Conservation (phyloP, 331 rosid genomes). For the Malus hybrid region DNA sequence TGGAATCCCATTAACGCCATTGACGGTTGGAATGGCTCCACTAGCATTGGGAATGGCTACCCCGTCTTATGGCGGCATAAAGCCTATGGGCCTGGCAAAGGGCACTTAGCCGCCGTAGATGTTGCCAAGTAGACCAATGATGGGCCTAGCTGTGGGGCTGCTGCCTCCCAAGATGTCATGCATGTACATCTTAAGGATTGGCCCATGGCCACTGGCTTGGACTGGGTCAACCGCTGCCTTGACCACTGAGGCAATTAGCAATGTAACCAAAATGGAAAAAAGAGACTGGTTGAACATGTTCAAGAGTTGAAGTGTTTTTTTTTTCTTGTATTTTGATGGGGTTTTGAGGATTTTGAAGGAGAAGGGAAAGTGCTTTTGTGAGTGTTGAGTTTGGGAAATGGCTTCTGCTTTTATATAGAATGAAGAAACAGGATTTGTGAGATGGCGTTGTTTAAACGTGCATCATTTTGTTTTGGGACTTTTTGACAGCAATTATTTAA, state of each 20-base stretch:
- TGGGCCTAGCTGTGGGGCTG: slow-evolving; percentile 69
- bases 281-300: slow-evolving; percentile 24
- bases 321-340: background rate
- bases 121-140: slow-evolving; percentile 65
- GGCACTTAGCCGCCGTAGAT: slow-evolving; percentile 80
- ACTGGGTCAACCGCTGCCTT: slow-evolving; percentile 38
- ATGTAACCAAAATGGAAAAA: slow-evolving; percentile 15
- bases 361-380: background rate
- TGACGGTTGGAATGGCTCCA: slow-evolving; percentile 67
- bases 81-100: slow-evolving; percentile 61
- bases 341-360: background rate
- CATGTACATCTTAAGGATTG: slow-evolving; percentile 64
- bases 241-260: slow-evolving; percentile 10
- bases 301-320: background rate
- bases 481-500: background rate
- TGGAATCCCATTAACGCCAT: slow-evolving; percentile 62
- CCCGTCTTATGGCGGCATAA: slow-evolving; percentile 52
- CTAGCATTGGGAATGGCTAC: slow-evolving; percentile 72
- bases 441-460: background rate
- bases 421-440: background rate
- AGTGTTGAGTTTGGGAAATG: background rate
- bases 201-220: slow-evolving; percentile 38
- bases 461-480: background rate
- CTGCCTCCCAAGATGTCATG: slow-evolving; percentile 79
- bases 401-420: background rate